Evolutionary conservation across 1,284 basidiomycete species (phyloP), one percentile per base, ranked within the genome.

Genomic region (Cryptococcus floricola): DNA sequence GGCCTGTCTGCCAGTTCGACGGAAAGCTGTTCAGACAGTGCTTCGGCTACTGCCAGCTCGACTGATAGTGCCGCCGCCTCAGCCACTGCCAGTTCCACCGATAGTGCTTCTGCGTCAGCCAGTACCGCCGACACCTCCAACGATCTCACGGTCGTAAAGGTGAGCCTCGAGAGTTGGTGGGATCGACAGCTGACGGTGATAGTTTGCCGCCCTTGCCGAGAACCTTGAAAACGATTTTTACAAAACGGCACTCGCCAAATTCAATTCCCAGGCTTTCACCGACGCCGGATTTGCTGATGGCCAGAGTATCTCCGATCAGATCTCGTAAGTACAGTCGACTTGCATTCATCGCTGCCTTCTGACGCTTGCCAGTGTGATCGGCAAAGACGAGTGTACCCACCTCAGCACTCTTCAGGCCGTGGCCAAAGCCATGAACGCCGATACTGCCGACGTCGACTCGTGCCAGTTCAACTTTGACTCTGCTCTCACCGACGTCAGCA

Each of bases 121-220:
- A n/a, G 19, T 16, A 23, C 23, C n/a, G 48, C 25, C 10, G 48
- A 50, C n/a, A 50, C 48, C 2, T 50, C 48, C 37, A 50, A 50
- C 23, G 57, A 58, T 39, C 19, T 47, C 19, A 58, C 57, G 4
- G 57, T 58, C 37, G 53, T 58, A 48, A 54, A 54, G 38, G 57
- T 58, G 23, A 28, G 52, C 44, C 16, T 45, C 18, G 41, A 28
- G 14, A 13, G 12, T 39, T 34, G 7, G 6, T 34, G 28, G 25
- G 23, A 50, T 12, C 41, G 41, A 19, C 27, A n/a, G 16, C 27
- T 34, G 37, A 25, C 13, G 5, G 16, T 42, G n/a, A 19, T 38
- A 85, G 70, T 89, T 90, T 64, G 87, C 87, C 39, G 79, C 84
- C 68, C 83, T 87, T 44, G 79, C 89, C 45, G 87, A 90, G 74